These are phyloP conservation scores for Fusarium caatingaense DNA, from an alignment of 2,329 filamentous ascomycete species.

Conservation along the genomic window DNA sequence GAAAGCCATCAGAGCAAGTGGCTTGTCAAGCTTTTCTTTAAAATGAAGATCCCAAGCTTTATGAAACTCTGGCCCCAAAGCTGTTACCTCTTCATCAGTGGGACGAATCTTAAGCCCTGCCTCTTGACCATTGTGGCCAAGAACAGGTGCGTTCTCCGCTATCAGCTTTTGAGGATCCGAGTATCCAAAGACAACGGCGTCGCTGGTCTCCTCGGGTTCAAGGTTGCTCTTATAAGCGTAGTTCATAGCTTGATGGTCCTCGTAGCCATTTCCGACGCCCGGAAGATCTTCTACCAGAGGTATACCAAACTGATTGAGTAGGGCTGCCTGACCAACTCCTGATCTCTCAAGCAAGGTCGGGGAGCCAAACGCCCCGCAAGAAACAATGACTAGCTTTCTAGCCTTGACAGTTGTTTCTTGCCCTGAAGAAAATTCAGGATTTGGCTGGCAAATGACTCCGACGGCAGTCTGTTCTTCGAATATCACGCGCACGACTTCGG, in stretches of 20 bases:
- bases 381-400: background rate
- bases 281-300: background rate
- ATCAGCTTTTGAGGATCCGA: background rate
- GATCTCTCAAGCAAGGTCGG: background rate
- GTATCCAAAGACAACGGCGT: background rate
- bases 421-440: background rate
- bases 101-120: background rate
- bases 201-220: background rate
- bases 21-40: background rate
- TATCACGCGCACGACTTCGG: background rate
- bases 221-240: background rate
- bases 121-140: background rate
- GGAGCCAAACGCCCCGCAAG: background rate
- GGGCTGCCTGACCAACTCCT: background rate
- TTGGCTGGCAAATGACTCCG: background rate
- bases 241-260: background rate
- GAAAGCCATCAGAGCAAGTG: background rate
- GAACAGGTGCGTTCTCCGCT: background rate
- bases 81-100: background rate
- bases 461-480: background rate
- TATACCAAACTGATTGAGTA: background rate
- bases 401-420: background rate
- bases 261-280: background rate
- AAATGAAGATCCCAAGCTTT: background rate
- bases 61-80: background rate